A percentile compares a stretch with the other conserved stretches of the same genome.
phyloP scores from a whole-genome alignment of 1,139 yeast species.

The Pneumocystis wakefieldiae region DNA sequence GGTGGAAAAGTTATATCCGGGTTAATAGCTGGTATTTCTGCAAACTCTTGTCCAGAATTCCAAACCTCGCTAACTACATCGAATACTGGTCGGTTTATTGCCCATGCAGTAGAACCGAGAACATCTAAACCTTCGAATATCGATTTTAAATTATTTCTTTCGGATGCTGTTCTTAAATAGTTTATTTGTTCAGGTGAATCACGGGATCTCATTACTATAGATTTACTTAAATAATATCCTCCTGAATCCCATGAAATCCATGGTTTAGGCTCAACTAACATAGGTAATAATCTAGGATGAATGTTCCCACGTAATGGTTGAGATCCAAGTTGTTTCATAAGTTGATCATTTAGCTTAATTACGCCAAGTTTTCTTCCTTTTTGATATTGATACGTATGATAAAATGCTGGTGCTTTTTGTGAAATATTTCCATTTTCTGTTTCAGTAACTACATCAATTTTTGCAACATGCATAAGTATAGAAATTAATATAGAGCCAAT shows the following conservation, averaged over 20 bases:
- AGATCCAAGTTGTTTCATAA: constrained; percentile 51
- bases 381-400: constrained; percentile 69
- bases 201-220: constrained; percentile 55
- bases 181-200: constrained; percentile 86
- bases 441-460: constrained; percentile 55
- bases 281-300: constrained; percentile 83
- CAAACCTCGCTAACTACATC: constrained; percentile 60
- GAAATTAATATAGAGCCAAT: constrained; percentile 72
- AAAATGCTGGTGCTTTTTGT: constrained; percentile 80
- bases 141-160: constrained; percentile 44
- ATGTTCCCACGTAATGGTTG: constrained; percentile 52
- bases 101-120: constrained; percentile 83
- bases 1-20: constrained; percentile 44
- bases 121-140: constrained; percentile 78
- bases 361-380: constrained; percentile 74
- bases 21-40: constrained; percentile 55
- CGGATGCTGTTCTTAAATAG: constrained; percentile 71
- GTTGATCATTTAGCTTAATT: constrained; percentile 54
- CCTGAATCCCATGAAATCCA: constrained; percentile 77
- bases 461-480: constrained; percentile 64
- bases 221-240: constrained; percentile 58
- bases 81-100: constrained; percentile 60
- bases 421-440: constrained; percentile 54
- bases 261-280: constrained; percentile 77
- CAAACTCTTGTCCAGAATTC: constrained; percentile 68